phyloP scores from a whole-genome alignment of 2,329 filamentous ascomycete genomes.

The Colletotrichum sp. region DNA sequence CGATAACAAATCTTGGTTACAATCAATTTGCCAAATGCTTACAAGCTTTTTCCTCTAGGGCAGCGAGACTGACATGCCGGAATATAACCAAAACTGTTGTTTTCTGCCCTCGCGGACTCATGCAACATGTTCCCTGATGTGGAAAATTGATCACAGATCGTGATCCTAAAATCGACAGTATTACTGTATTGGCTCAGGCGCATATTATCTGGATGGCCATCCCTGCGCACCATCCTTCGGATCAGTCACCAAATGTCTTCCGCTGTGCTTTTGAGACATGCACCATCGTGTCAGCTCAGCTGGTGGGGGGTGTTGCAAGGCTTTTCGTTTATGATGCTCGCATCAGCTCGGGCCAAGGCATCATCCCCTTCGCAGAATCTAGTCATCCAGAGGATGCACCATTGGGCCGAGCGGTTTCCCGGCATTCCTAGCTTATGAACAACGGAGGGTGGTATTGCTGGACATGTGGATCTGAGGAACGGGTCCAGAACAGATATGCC shows the following conservation, averaged over 20 bases:
- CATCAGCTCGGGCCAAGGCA: not conserved
- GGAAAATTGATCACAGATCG: not conserved
- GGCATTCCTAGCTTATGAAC: not conserved
- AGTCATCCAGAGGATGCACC: not conserved
- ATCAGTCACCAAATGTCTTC: not conserved
- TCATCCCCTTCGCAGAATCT: not conserved
- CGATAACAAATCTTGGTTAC: not conserved
- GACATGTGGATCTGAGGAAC: not conserved
- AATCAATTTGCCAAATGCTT: not conserved
- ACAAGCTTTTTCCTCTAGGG: not conserved
- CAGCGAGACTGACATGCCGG: not conserved
- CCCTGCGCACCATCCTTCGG: not conserved
- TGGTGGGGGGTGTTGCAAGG: not conserved
- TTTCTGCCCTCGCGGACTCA: not conserved
- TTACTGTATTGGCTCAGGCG: not conserved
- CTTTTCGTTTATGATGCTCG: not conserved
- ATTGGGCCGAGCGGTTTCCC: not conserved
- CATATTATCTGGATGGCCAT: not conserved
- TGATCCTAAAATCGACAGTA: not conserved
- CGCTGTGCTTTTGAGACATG: not conserved
- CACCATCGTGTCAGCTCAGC: not conserved
- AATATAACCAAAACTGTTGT: not conserved
- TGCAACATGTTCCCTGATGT: not conserved
- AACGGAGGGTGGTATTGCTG: not conserved
- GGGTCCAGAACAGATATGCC: not conserved